Base-by-base conservation (phyloP, 73 alveolate species). In the Paramecium caudatum region DNA sequence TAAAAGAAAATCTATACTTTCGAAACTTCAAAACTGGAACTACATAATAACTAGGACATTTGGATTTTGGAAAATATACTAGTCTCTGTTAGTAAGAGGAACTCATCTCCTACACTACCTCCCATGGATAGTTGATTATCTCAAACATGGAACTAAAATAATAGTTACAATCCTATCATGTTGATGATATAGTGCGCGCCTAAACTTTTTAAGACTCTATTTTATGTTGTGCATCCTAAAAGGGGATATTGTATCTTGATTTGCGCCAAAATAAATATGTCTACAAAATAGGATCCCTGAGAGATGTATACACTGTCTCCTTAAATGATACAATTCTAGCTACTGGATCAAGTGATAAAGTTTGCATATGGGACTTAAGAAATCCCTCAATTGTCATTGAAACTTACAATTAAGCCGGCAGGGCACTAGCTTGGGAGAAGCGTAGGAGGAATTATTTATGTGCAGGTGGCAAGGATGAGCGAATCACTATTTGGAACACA, bases 221-320 rank as follows among this genome's bases (percentile, higher is more conserved):
- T 30, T 65, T 65, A 23, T 65, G 83, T 65, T 65, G 83, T 65
- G 83, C 83, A n/a, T 32, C 83, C 5, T 25, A 65, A 16, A 65
- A 33, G 32, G 83, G 83, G 1, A 65, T 65, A 2, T 43, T 65
- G 12, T 65, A 33, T 15, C 16, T 65, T 65, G 83, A 65, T 65
- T 43, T 65, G 33, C 8, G 83, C 27, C 34, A 65, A 65, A 65
- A 36, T 33, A 65, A 65, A 12, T 65, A 65, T 65, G 39, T 30
- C 17, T 65, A 33, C 34, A 10, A 43, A 36, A 65, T 65, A 2
- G 83, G 83, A 33, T 25, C 47, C 8, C 7, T 33, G 47, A 43
- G 32, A 6, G 50, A 65, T 65, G 39, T 65, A 5, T 13, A 36
- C 34, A 32, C 80, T 21, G 80, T 55, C 80, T 27, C 33, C 15